Evolutionary conservation across 2,329 filamentous ascomycete genomes (phyloP), one percentile per base, ranked within the genome.

Genomic region (Neopestalotiopsis rosae): DNA sequence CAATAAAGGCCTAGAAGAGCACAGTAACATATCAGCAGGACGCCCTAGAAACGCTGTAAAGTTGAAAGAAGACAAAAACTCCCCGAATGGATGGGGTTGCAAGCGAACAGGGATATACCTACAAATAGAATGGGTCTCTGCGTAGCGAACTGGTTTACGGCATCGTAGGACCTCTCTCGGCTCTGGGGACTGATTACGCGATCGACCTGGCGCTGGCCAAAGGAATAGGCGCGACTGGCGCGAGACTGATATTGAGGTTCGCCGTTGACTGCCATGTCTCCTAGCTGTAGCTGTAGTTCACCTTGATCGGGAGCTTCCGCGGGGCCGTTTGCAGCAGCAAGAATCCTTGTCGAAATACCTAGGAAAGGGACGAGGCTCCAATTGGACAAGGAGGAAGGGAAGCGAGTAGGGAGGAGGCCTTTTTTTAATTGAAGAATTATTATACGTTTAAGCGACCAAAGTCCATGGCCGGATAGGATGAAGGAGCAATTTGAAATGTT

Each of bases 121-220:
- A 94, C 92, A 67, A 92, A 90, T 58, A 94, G 82, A 71, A 94
- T 82, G 2, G 94, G 94, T 68, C 91, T 90, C 63, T 86, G 82
- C 5, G 85, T 79, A 17, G 90, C 89, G 75, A 93, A 91, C 5
- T 81, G 77, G 45, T 84, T 82, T 34, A 88, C 79, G 59, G 82
- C 84, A 17, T 86, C 82, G 73, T 90, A 85, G 57, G 88, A 83
- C 68, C 85, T 83, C 71, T 89, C 85, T 64, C 92, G 87, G 69
- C 87, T 87, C 45, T 88, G 82, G 0, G 91, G 90, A 59, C 89
- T 87, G 58, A 94, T 83, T 73, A 86, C 75, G 71, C 83, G 82
- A 75, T 88, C 81, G 66, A 87, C 73, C 67, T 83, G 83, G 68
- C 79, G 81, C 69, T 83, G 83, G 65, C 81, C 78, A 73, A 82